These are phyloP conservation scores for Herpotrichia juniperi DNA, from an alignment of 2,329 filamentous ascomycete genomes.

Conservation along the genomic window DNA sequence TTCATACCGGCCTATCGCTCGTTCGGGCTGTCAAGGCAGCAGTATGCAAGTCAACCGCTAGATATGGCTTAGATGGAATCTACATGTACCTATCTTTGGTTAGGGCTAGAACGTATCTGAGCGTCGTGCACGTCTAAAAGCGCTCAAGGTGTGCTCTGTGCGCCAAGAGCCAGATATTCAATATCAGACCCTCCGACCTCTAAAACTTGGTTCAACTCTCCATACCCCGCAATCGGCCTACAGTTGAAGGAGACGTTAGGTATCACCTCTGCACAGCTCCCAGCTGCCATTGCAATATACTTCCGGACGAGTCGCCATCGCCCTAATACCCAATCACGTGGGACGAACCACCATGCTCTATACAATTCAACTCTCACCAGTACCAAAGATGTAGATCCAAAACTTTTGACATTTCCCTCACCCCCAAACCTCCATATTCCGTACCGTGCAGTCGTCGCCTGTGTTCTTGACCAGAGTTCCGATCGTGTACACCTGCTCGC, in stretches of 20 bases:
- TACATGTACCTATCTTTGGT: background rate
- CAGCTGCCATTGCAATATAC: background rate
- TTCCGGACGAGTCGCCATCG: background rate
- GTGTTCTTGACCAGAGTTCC: constrained; percentile 71
- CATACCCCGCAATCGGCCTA: too few relatives aligned
- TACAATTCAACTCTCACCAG: too few relatives aligned
- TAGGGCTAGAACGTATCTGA: too few relatives aligned
- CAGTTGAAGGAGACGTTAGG: too few relatives aligned
- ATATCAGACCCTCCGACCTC: too few relatives aligned
- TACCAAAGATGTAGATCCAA: too few relatives aligned
- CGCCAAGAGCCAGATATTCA: too few relatives aligned
- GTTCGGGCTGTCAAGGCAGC: background rate
- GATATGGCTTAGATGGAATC: background rate
- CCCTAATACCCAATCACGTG: background rate
- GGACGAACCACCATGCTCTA: background rate
- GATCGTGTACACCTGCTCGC: constrained; percentile 79
- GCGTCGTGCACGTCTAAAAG: too few relatives aligned
- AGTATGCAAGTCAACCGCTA: background rate
- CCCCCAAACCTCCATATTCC: constrained; percentile 60
- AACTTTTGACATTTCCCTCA: constrained; percentile 13
- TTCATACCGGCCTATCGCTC: background rate
- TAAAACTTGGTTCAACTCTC: too few relatives aligned
- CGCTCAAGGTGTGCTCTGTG: too few relatives aligned
- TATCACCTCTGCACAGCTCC: background rate
- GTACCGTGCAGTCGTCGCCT: constrained; percentile 66